Conservation (phyloP, 768 basidiomycete species). For the Lactarius tabidus region DNA sequence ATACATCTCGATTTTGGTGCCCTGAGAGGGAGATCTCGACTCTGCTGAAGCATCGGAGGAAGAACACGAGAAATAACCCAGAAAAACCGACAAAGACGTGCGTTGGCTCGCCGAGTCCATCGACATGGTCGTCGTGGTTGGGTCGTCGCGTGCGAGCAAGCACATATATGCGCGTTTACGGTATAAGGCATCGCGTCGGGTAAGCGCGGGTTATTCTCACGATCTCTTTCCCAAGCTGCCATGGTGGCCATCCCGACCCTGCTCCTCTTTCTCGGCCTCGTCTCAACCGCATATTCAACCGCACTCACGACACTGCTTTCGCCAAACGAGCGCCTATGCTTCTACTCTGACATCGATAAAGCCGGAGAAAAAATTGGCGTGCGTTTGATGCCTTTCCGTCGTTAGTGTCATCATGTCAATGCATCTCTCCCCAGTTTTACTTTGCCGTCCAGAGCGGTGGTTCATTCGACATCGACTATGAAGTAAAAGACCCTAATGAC, state of each 20-base stretch:
- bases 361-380: slow-evolving; percentile 88
- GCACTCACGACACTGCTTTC: slow-evolving; percentile 77
- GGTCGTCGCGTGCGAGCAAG: not conserved
- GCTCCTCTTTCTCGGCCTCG: slow-evolving; percentile 25
- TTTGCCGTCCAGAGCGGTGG: slow-evolving; percentile 98
- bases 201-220: slow-evolving; percentile 12
- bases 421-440: slow-evolving; percentile 67
- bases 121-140: not conserved
- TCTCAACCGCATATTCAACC: slow-evolving; percentile 39
- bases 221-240: slow-evolving; percentile 6
- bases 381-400: slow-evolving; percentile 32
- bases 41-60: slow-evolving; percentile 11
- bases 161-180: no score
- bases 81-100: not conserved
- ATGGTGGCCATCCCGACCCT: slow-evolving; percentile 23
- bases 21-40: not conserved
- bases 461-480: slow-evolving; percentile 93
- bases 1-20: slow-evolving; percentile 20
- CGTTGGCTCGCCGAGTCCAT: not conserved
- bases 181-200: no score
- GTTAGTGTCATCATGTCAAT: not conserved
- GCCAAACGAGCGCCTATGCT: slow-evolving; percentile 83
- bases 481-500: slow-evolving; percentile 87
- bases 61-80: slow-evolving; percentile 1
- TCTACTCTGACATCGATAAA: slow-evolving; percentile 96